Evolutionary conservation across 257 asterid genomes (phyloP), one percentile per base, ranked within the genome.

Genomic region (Nicotiana attenuata): DNA sequence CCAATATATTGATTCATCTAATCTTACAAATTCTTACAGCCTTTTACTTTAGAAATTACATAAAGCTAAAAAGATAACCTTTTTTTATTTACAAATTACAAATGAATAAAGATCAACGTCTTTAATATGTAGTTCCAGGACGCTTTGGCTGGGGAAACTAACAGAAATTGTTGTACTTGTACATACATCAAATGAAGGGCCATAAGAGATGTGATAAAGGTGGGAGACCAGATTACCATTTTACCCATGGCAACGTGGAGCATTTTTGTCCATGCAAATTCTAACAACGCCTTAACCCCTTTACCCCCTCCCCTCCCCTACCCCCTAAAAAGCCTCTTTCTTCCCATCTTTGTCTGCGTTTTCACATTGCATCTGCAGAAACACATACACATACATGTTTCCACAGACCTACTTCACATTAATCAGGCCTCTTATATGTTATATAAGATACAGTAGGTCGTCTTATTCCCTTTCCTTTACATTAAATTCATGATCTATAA

Each of bases 211-310:
- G 6, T 24, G 68, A 22, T 26, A 63, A 63, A 63, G 29, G 41
- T 5, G 19, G 69, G 38, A 31, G 59, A 17, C 3, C 13, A 71
- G 19, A 59, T 53, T 69, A 81, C 56, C 11, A 81, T 55, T 81
- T 81, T 68, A 53, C 41, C 76, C 82, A 47, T 79, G 24, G 69
- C 22, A 35, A 90, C 93, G 97, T 92, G 97, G 91, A 91, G 83
- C 90, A 86, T 84, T 88, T 63, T 65, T 22, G 88, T 84, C 95
- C 95, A 81, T 75, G 90, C 86, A 90, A 84, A 52, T 59, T 56
- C 45, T 33, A 24, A 63, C 31, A 61, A 67, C 11, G 19, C 56
- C 77, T 38, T 35, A 33, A 22, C 76, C 52, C 45, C 55, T 4
- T 35, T 35, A 35, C 45, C 45, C 45, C 45, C 9, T 6, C 45